Evolutionary conservation across 2,329 filamentous ascomycete genomes (phyloP), one percentile per base, ranked within the genome.

Genomic region (Aspergillus fijiensis): DNA sequence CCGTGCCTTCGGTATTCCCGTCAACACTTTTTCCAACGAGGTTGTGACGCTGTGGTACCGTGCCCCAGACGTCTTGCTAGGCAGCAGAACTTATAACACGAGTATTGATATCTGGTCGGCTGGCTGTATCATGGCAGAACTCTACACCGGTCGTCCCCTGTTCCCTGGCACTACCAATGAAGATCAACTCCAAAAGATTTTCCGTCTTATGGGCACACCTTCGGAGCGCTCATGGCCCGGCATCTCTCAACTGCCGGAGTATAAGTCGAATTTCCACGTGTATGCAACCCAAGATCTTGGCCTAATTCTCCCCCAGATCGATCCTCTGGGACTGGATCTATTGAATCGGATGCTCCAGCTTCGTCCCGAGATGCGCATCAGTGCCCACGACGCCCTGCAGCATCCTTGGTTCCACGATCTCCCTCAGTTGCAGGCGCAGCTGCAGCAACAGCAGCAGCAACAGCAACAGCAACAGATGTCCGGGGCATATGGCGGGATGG

Each of bases 51-150:
- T 98, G 19, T 98, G 94, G 94, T 99, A 99, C 76, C 90, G 95
- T 49, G 95, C 95, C 0, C 95, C 95, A 0, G 95, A 99, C 70
- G 95, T 99, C 51, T 85, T 99, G 55, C 85, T 99, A 50, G 95
- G 95, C 55, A 95, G 90, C 70, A 84, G 95, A 66, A 98, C 95
- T 23, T 99, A 99, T 81, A 99, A 96, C 79, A 99, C 95, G n/a
- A 96, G 92, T 79, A 98, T 99, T 76, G 95, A 99, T 72, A 98
- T 99, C 74, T 99, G 95, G 95, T 96, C 92, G 6, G 95, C 95
- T 6, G 95, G 95, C 59, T 99, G 95, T 77, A 99, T 99, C 82
- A 98, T 99, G 95, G 95, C 95, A 10, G 95, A 99, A 79, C 97
- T 99, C 92, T 98, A 96, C 77, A 97, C 94, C 0, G 95, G 95